Conservation (phyloP, 2,329 filamentous ascomycete genomes). For the Diaporthe amygdali region DNA sequence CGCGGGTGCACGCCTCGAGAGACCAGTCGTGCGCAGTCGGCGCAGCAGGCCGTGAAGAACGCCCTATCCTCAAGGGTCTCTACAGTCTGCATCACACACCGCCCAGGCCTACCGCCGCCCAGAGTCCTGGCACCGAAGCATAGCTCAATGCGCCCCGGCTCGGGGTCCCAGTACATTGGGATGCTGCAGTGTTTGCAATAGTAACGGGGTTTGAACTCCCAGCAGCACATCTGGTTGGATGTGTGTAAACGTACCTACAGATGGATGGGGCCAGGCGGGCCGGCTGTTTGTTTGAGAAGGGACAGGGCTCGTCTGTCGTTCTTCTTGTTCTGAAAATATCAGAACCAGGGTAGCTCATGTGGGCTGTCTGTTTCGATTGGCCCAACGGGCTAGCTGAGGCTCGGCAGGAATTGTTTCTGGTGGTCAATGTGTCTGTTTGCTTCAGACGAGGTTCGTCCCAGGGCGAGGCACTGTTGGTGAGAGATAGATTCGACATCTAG, state of each 20-base stretch:
- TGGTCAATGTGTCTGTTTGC: slow-evolving; percentile 2
- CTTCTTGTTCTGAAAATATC: background rate
- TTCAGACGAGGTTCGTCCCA: slow-evolving; percentile 16
- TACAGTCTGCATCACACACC: background rate
- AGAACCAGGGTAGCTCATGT: background rate
- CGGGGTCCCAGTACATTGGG: background rate
- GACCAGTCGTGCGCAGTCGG: background rate
- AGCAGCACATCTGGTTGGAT: slow-evolving; percentile 7
- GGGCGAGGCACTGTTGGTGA: background rate
- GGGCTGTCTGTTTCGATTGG: background rate
- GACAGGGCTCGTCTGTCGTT: background rate
- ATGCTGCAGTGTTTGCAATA: slow-evolving; percentile 5
- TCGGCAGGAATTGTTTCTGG: background rate
- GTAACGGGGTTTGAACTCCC: background rate
- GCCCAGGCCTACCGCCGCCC: background rate
- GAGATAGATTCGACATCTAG: background rate
- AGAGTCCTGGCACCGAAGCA: slow-evolving; percentile 4
- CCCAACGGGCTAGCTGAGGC: background rate
- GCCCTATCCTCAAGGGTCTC: background rate
- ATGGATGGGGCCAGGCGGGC: background rate
- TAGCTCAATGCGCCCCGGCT: background rate
- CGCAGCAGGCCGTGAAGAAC: slow-evolving; percentile 12
- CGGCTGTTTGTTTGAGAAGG: background rate
- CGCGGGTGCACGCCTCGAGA: background rate
- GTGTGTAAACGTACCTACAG: background rate